phyloP scores from a whole-genome alignment of 768 basidiomycete species.

The Podaxis mareebaensis region DNA sequence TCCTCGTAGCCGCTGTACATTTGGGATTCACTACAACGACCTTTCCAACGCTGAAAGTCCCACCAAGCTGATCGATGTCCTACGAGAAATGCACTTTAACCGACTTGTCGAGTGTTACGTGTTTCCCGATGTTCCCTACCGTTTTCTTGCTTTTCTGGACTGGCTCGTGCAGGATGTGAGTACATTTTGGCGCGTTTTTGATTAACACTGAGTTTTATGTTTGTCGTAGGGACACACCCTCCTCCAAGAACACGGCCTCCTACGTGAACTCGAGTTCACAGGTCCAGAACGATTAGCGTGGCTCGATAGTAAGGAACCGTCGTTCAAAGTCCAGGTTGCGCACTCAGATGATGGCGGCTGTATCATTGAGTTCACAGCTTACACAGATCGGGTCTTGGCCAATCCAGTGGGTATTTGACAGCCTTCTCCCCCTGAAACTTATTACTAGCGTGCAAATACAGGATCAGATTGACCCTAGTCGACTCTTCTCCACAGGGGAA shows the following conservation, averaged over 20 bases:
- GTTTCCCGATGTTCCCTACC: not conserved
- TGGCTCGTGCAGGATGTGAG: not conserved
- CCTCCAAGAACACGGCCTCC: not conserved
- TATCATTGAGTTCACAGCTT: not conserved
- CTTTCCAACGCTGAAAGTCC: not conserved
- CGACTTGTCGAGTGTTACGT: not conserved
- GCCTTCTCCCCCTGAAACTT: no score
- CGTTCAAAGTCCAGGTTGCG: not conserved
- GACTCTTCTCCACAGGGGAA: not conserved
- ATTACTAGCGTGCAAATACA: no score
- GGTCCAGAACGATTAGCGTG: no score
- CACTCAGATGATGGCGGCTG: not conserved
- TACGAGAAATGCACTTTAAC: not conserved
- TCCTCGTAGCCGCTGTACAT: not conserved
- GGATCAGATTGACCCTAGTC: not conserved
- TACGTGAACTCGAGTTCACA: not conserved
- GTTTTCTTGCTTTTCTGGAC: not conserved
- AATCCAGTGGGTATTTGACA: not conserved
- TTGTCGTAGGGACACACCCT: no score
- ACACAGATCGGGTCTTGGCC: not conserved
- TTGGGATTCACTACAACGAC: not conserved
- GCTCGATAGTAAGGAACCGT: not conserved
- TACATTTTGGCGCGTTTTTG: no score
- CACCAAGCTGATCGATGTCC: not conserved
- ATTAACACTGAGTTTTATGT: no score